These are phyloP conservation scores for Cicer chorassanicum DNA, from an alignment of 306 rosid species.

Conservation along the genomic window DNA sequence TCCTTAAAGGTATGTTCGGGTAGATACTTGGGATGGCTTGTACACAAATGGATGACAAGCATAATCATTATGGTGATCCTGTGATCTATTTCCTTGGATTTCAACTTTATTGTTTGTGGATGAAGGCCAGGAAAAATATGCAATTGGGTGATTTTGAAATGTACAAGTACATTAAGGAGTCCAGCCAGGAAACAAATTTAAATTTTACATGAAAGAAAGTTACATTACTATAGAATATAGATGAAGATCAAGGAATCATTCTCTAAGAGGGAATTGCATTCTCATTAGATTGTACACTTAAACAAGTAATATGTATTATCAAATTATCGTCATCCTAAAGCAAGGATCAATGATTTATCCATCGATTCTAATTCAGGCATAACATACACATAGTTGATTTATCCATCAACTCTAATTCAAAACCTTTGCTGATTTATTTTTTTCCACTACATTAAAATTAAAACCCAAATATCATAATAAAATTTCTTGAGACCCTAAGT, in stretches of 20 bases:
- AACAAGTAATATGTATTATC: background rate
- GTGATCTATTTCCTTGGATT: no score
- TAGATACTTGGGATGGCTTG: background rate
- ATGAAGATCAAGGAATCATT: background rate
- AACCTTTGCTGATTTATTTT: background rate
- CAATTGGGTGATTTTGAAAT: background rate
- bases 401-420: background rate
- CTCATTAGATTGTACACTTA: background rate
- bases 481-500: constrained; percentile 23
- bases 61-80: background rate
- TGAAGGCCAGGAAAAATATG: background rate
- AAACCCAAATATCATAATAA: constrained; percentile 8
- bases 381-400: background rate
- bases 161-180: constrained; percentile 7
- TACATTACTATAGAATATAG: background rate
- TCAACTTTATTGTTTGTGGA: constrained; percentile 6
- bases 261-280: constrained; percentile 10
- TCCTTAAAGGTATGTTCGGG: constrained; percentile 8
- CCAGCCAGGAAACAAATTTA: constrained; percentile 9
- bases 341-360: no score
- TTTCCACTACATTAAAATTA: background rate
- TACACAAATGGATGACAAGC: constrained; percentile 13
- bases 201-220: background rate
- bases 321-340: constrained; percentile 7
- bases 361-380: background rate